Evolutionary conservation across 345 rosid species (phyloP).

Genomic region (Syzygium grande): DNA sequence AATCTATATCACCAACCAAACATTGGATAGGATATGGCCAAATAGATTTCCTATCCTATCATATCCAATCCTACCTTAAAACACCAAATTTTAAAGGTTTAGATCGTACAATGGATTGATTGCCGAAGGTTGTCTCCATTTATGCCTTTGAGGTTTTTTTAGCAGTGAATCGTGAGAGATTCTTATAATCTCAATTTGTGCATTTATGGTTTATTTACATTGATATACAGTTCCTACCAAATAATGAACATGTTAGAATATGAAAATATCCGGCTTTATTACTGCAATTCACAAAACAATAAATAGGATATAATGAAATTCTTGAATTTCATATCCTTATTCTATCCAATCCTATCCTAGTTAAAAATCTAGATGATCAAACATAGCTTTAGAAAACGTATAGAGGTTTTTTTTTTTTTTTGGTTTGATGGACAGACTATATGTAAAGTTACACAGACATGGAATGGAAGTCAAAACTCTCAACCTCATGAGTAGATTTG

Average conservation of each 20-base stretch:
- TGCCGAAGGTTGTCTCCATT: not conserved
- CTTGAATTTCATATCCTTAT: not conserved
- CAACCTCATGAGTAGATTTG: not conserved
- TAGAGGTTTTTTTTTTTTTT: not conserved
- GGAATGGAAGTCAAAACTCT: not conserved
- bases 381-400: not conserved
- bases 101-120: not conserved
- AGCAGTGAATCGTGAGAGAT: not conserved
- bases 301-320: not conserved
- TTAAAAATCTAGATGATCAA: not conserved
- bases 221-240: not conserved
- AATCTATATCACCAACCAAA: too few relatives aligned
- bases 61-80: too few relatives aligned
- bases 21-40: too few relatives aligned
- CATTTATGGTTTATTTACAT: not conserved
- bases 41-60: too few relatives aligned
- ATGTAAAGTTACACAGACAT: not conserved
- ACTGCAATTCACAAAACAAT: not conserved
- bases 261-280: not conserved
- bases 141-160: not conserved
- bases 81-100: too few relatives aligned
- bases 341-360: not conserved
- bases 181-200: not conserved
- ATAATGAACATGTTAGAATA: not conserved
- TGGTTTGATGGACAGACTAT: not conserved